Percentiles rank a stretch among this genome's conserved stretches.
phyloP scores from a whole-genome alignment of 1,284 basidiomycete genomes.

The Ceratobasidium papillatum region DNA sequence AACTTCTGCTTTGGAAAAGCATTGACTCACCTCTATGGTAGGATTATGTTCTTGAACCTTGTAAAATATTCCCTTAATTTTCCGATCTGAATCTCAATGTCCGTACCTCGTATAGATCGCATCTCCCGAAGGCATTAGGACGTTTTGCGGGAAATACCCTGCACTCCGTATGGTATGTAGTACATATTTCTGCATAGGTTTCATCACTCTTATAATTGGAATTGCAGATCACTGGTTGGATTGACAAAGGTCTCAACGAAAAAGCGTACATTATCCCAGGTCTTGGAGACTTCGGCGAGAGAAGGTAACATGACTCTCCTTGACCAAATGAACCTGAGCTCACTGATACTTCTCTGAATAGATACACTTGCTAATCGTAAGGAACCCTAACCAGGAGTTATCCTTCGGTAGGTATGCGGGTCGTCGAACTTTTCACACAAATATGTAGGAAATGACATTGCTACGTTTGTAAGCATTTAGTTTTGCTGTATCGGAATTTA shows the following conservation, averaged over 20 bases:
- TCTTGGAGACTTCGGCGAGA: slow-evolving; percentile 90
- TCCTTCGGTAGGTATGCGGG: slow-evolving; percentile 44
- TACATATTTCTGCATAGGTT: neutral
- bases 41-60: slow-evolving; percentile 97
- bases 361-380: slow-evolving; percentile 34
- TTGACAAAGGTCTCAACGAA: slow-evolving; percentile 93
- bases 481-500: slow-evolving; percentile 55
- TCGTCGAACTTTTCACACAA: slow-evolving; percentile 46
- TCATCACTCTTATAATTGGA: neutral
- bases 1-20: neutral
- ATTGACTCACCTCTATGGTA: slow-evolving; percentile 63
- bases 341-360: neutral
- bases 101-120: slow-evolving; percentile 68
- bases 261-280: slow-evolving; percentile 90
- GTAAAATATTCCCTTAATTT: slow-evolving; percentile 55
- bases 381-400: slow-evolving; percentile 54
- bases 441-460: slow-evolving; percentile 39
- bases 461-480: slow-evolving; percentile 20
- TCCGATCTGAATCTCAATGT: neutral
- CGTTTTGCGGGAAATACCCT: slow-evolving; percentile 84
- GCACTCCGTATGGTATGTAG: slow-evolving; percentile 78
- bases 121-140: slow-evolving; percentile 88
- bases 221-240: slow-evolving; percentile 92
- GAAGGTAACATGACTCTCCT: slow-evolving; percentile 60
- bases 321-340: neutral